A percentile compares a stretch with the other conserved stretches of the same genome.
Conservation (phyloP, 2,329 filamentous ascomycete genomes). For the Fusarium sp. region DNA sequence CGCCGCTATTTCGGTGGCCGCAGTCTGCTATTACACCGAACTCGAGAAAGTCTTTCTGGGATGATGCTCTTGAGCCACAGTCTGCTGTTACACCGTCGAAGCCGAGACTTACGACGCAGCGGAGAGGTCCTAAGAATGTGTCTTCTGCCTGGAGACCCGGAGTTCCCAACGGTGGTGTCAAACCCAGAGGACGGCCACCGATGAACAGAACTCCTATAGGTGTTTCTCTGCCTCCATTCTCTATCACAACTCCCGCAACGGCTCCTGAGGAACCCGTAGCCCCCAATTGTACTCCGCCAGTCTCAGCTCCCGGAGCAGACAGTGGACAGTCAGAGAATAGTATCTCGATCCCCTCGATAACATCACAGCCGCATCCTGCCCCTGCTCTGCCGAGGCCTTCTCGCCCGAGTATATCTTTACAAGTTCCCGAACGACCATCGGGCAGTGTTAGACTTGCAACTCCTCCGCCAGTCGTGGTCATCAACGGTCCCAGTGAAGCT, state of each 20-base stretch:
- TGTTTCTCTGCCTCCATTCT: slow-evolving; percentile 51
- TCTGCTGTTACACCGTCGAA: slow-evolving; percentile 79
- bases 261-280: slow-evolving; percentile 19
- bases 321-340: slow-evolving; percentile 6
- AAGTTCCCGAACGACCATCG: slow-evolving; percentile 64
- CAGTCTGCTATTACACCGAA: slow-evolving; percentile 81
- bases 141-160: slow-evolving; percentile 89
- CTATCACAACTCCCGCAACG: slow-evolving; percentile 16
- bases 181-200: slow-evolving; percentile 82
- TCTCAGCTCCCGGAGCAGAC: slow-evolving; percentile 5
- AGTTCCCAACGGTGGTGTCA: slow-evolving; percentile 71
- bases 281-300: slow-evolving; percentile 11
- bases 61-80: slow-evolving; percentile 71
- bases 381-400: slow-evolving; percentile 42
- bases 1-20: slow-evolving; percentile 76
- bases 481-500: slow-evolving; percentile 32
- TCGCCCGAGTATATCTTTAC: slow-evolving; percentile 55
- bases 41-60: slow-evolving; percentile 65
- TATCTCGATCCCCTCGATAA: slow-evolving; percentile 17
- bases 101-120: slow-evolving; percentile 57
- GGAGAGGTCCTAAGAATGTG: slow-evolving; percentile 85
- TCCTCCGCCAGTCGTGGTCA: slow-evolving; percentile 56
- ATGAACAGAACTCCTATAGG: slow-evolving; percentile 71
- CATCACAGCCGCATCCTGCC: slow-evolving; percentile 25
- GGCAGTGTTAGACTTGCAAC: slow-evolving; percentile 73